phyloP scores from a whole-genome alignment of 2,329 filamentous ascomycete species.

The Aaosphaeria pasadenensis region DNA sequence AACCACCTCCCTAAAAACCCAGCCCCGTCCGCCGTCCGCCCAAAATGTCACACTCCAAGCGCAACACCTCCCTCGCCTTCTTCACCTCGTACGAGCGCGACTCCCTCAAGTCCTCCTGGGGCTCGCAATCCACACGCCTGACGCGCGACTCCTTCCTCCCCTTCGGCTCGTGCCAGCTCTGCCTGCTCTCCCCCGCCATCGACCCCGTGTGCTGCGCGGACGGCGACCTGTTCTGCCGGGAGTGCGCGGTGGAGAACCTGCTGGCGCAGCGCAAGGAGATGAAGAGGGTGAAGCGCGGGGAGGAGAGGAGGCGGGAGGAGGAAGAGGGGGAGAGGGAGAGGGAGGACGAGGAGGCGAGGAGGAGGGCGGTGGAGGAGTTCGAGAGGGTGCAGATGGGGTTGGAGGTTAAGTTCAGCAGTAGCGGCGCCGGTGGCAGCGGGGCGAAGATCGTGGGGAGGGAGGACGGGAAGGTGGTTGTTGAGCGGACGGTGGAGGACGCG shows the following conservation, averaged over 20 bases:
- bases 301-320: constrained; percentile 61
- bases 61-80: constrained; percentile 83
- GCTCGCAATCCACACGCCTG: constrained; percentile 76
- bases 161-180: constrained; percentile 85
- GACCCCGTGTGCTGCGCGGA: constrained; percentile 75
- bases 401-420: constrained; percentile 38
- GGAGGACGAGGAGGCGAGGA: constrained; percentile 66
- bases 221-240: constrained; percentile 91
- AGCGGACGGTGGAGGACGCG: constrained; percentile 34
- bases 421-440: too few species aligned
- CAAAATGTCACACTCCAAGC: constrained; percentile 59
- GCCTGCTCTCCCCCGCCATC: constrained; percentile 69
- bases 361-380: constrained; percentile 74
- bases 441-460: constrained; percentile 41
- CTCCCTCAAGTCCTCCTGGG: constrained; percentile 79
- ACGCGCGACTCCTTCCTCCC: constrained; percentile 88
- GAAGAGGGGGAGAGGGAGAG: constrained; percentile 57
- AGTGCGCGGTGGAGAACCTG: constrained; percentile 90
- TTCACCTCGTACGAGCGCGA: constrained; percentile 91
- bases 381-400: constrained; percentile 75
- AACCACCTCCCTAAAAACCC: too few species aligned
- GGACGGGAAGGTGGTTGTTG: constrained; percentile 44
- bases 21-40: too few species aligned
- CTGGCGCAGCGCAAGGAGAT: constrained; percentile 89
- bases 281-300: constrained; percentile 69